Evolutionary conservation across 2,329 filamentous ascomycete species (phyloP), one percentile per base, ranked within the genome.

Genomic region (Nannizziopsis arthrosporioides): DNA sequence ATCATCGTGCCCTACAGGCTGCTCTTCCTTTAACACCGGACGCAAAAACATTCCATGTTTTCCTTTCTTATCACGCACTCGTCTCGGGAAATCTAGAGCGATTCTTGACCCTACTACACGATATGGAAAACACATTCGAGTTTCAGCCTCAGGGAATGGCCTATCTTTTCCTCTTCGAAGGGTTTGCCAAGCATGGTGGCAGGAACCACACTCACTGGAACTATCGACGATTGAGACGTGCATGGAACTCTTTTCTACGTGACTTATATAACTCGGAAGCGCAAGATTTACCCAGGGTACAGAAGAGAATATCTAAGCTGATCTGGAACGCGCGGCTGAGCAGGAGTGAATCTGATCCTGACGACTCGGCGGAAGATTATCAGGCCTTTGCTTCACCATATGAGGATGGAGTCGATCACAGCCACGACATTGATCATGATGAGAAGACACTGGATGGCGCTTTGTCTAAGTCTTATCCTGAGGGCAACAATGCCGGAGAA

Each of bases 131-230:
- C 48, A 67, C 70, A 34, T 80, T 81, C 55, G 68, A 74, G 2
- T 72, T 94, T 2, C 77, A 80, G 0, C 68, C 90, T 12, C 80
- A 90, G 52, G 84, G 83, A 5, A 76, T 82, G 49, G 76, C 94
- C 18, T 95, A 90, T 59, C 71, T 92, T 34, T 75, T 83, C 6
- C 71, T 96, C 2, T 85, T 96, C 67, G 82, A 86, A 57, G 88
- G 85, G 0, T 98, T 96, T 60, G 73, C 75, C 30, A 64, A 70
- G 2, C 82, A 94, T 59, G 90, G 89, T 9, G 80, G 79, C 19
- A 65, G 74, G 14, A 67, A 71, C 18, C 70, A 80, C 53, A 80
- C 81, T 0, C 73, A 78, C 10, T 98, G 92, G 90, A 86, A 78
- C 22, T 69, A 72, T 27, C 66, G 75, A 54, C 75, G 80, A n/a